These are phyloP conservation scores for Bassia scoparia DNA, from an alignment of 148 eudicot genomes.

Conservation along the genomic window DNA sequence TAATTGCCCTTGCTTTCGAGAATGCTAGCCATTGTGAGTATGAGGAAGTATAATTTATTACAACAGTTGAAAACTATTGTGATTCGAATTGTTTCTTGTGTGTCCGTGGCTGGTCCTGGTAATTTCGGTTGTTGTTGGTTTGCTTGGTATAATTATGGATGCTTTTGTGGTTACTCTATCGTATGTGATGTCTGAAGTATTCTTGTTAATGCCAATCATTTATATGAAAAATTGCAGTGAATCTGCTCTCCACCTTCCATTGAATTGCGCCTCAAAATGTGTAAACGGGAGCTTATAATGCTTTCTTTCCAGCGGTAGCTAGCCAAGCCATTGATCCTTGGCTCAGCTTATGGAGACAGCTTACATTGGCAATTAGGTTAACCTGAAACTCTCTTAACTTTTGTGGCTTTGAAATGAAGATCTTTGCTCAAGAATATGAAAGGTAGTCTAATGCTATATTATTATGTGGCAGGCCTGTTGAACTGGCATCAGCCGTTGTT, in stretches of 20 bases:
- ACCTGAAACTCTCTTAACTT: constrained; percentile 1
- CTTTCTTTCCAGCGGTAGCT: constrained; percentile 81
- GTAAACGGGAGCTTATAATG: constrained; percentile 55
- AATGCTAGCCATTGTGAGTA: too few species aligned
- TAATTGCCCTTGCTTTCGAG: too few species aligned
- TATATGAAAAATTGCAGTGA: constrained; percentile 37
- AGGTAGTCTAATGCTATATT: neutral
- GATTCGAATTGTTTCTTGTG: too few species aligned
- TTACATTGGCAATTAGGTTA: constrained; percentile 87
- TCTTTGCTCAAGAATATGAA: neutral
- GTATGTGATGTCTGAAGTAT: neutral
- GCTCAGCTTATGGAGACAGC: constrained; percentile 95
- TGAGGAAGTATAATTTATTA: too few species aligned
- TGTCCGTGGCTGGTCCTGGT: too few species aligned
- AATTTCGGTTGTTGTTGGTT: too few species aligned
- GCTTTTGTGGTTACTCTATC: neutral
- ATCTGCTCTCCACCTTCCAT: constrained; percentile 24
- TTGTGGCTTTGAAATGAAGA: neutral
- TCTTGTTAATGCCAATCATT: neutral
- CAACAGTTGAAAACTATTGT: neutral
- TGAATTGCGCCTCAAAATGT: constrained; percentile 27
- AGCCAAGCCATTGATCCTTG: constrained; percentile 94
- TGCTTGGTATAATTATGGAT: neutral
- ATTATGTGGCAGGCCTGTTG: constrained; percentile 59
- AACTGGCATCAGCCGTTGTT: constrained; percentile 95